Evolutionary conservation across 2,329 filamentous ascomycete species (phyloP).

Genomic region (Colletotrichum sp.): DNA sequence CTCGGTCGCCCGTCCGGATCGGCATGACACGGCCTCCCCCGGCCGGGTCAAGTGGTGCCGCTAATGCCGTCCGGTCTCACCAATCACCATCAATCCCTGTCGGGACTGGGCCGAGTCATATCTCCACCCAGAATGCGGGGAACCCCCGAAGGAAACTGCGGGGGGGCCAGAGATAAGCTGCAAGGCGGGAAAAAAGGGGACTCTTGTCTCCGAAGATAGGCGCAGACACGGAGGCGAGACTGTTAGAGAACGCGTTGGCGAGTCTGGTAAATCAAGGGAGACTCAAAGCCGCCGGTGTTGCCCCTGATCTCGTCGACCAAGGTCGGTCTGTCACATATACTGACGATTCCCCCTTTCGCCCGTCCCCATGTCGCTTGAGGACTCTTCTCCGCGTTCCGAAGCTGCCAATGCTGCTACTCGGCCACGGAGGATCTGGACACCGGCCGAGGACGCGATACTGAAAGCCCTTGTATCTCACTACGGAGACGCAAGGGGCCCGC

Average conservation of each 20-base stretch:
- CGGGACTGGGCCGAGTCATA: not conserved
- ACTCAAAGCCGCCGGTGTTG: not conserved
- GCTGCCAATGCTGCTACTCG: not conserved
- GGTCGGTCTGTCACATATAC: not conserved
- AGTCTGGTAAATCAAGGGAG: not conserved
- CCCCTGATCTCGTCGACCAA: accelerated
- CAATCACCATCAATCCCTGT: not conserved
- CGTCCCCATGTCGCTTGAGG: not conserved
- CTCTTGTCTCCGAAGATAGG: not conserved
- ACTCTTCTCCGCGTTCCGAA: not conserved
- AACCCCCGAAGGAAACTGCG: not conserved
- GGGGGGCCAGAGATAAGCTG: not conserved
- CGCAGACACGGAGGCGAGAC: not conserved
- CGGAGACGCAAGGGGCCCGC: conserved; percentile 28
- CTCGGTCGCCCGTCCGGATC: not conserved
- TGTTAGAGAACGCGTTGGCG: not conserved
- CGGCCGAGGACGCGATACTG: conserved; percentile 30
- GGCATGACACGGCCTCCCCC: not conserved
- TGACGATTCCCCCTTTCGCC: not conserved
- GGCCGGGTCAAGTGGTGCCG: not conserved
- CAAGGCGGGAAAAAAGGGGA: not conserved
- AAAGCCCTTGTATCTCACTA: conserved; percentile 31
- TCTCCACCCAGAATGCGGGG: not conserved
- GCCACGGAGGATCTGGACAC: conserved; percentile 28
- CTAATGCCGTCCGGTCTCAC: not conserved